Base-by-base conservation (phyloP, 2,329 filamentous ascomycete species). In the Neonectria faginata region DNA sequence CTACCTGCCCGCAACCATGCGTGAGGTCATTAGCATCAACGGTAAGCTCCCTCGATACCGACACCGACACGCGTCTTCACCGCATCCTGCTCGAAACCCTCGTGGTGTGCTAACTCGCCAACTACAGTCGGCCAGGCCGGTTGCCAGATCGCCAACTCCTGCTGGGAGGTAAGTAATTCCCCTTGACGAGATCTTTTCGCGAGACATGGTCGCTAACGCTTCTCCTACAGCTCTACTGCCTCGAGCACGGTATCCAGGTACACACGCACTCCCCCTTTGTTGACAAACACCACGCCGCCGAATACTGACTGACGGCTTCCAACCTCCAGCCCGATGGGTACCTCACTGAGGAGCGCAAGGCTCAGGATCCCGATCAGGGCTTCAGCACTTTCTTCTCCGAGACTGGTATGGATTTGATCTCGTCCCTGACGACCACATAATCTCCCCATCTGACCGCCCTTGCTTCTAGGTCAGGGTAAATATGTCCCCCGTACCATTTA, bases 361-460 rank as follows among this genome's bases (percentile, higher is more conserved):
- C 89, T 76, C 90, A 90, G 79, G 92, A 97, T 71, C 92, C 94
- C 70, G 96, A 98, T 82, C 92, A 97, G 79, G 96, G 96, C 73
- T 99, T 99, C 90, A 97, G 94, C 88, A 99, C 96, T 78, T 99
- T 99, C 89, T 99, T 99, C 89, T 97, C 95, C 75, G 96, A 99
- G 89, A 98, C 96, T 79, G 95, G 96, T 98, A 92, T 65, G 75
- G 48, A 39, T 60, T 58, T 42, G 44, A 27, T 52, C 45, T 52
- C 53, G n/a, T 44, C 52, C 25, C 29, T 27, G 42, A 54, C 45
- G 18, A 41, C 47, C 20, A 31, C 36, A 27, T 18, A 39, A 6
- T 31, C 52, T 36, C 51, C 55, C 55, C 76, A 58, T 75, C 67
- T 68, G 63, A 70, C 59, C 62, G 2, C 7, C 22, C 20, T 44